These are phyloP conservation scores for Aurantiochytrium sp. DNA, from an alignment of 108 stramenopile genomes.

Conservation along the genomic window DNA sequence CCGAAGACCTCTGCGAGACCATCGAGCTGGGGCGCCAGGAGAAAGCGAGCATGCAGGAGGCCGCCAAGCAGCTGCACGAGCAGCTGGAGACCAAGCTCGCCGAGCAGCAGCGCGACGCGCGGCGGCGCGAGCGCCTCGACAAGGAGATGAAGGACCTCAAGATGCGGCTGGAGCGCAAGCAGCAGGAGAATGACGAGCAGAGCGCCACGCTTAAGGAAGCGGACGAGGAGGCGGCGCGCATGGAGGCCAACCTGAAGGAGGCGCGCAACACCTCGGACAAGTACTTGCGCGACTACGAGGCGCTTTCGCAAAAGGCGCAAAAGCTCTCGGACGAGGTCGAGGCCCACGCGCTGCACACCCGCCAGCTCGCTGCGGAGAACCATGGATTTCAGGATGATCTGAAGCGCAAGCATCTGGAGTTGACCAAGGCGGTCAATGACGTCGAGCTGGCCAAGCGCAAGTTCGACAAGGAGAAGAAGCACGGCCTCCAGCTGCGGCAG, in stretches of 20 bases:
- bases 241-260: constrained; percentile 34
- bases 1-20: constrained; percentile 5
- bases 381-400: background rate
- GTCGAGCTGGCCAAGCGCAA: constrained; percentile 1
- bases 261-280: constrained; percentile 56
- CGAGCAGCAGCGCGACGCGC: constrained; percentile 48
- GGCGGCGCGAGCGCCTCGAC: constrained; percentile 54
- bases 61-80: background rate
- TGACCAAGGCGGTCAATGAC: background rate
- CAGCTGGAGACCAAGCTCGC: constrained; percentile 47
- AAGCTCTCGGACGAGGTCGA: constrained; percentile 23
- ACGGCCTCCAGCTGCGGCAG: constrained; percentile 41
- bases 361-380: background rate
- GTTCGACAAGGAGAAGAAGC: constrained; percentile 25
- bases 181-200: constrained; percentile 41
- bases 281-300: constrained; percentile 52
- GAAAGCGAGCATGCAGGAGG: background rate
- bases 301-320: background rate
- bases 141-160: constrained; percentile 48
- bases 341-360: background rate
- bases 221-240: background rate
- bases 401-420: constrained; percentile 21
- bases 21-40: background rate
- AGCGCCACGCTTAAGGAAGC: background rate
- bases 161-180: constrained; percentile 45